Percentiles rank a stretch among this genome's conserved stretches.
phyloP scores from a whole-genome alignment of 208 protist genomes.

The Novymonas esmeraldas region DNA sequence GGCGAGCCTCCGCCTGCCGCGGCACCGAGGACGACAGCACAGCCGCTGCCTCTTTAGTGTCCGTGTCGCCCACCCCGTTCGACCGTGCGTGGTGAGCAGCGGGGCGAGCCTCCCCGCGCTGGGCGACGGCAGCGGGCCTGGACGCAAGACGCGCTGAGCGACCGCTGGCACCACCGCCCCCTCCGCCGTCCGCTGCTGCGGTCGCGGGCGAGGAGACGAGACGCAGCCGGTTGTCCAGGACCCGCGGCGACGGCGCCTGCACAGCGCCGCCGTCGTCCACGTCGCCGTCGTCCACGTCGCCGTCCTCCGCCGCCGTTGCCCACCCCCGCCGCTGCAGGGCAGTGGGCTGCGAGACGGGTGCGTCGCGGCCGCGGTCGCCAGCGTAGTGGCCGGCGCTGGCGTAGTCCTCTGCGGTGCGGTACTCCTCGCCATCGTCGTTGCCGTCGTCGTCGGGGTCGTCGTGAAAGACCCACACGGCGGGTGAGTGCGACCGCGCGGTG shows the following conservation, averaged over 20 bases:
- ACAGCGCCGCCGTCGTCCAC: neutral
- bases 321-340: constrained; percentile 11
- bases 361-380: neutral
- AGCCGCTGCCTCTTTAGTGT: too few species aligned
- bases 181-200: neutral
- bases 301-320: too few species aligned
- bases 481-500: constrained; percentile 8
- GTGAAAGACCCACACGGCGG: constrained; percentile 28
- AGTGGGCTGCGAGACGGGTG: neutral
- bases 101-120: too few species aligned
- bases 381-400: neutral
- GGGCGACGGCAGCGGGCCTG: too few species aligned
- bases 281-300: neutral
- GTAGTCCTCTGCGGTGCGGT: neutral
- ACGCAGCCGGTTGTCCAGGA: constrained; percentile 25
- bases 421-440: neutral
- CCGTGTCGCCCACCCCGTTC: too few species aligned
- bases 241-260: constrained; percentile 26
- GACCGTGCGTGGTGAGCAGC: too few species aligned
- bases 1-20: too few species aligned
- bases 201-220: neutral
- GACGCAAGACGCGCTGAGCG: too few species aligned
- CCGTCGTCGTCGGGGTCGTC: neutral
- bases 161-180: too few species aligned
- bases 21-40: too few species aligned